Conservation (phyloP, 352 stramenopile genomes). For the Globisporangium nodosum region DNA sequence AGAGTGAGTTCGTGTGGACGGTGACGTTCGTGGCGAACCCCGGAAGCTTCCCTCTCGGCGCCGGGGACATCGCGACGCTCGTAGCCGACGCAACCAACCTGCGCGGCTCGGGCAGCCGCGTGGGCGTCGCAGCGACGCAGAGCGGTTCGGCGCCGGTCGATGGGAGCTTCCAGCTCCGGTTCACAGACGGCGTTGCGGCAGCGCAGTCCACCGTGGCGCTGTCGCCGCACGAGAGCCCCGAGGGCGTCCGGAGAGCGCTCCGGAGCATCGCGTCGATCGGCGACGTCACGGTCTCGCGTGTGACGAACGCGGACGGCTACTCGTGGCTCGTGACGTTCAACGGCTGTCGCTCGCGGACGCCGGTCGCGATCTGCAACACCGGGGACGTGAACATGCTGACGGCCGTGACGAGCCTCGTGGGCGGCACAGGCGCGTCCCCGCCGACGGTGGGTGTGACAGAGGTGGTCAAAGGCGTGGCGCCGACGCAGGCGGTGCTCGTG, state of each 20-base stretch:
- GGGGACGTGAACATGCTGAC: conserved; percentile 73
- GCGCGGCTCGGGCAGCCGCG: conserved; percentile 36
- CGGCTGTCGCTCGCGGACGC: conserved; percentile 58
- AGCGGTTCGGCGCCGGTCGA: conserved; percentile 55
- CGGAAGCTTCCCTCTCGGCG: conserved; percentile 86
- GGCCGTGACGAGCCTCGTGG: conserved; percentile 37
- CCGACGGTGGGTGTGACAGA: conserved; percentile 48
- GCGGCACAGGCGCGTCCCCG: conserved; percentile 25
- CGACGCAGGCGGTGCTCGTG: conserved; percentile 38
- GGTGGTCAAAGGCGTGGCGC: conserved; percentile 46
- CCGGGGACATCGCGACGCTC: conserved; percentile 54
- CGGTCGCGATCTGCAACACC: conserved; percentile 84
- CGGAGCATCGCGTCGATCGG: conserved; percentile 47
- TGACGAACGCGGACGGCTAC: conserved; percentile 65
- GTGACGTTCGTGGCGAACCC: conserved; percentile 93
- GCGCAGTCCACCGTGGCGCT: conserved; percentile 37
- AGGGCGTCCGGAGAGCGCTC: conserved; percentile 39
- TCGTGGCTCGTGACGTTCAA: conserved; percentile 90
- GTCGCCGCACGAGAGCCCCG: conserved; percentile 46
- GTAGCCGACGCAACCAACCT: conserved; percentile 34
- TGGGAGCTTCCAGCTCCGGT: conserved; percentile 52
- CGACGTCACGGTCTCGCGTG: conserved; percentile 54
- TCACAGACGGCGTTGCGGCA: conserved; percentile 21
- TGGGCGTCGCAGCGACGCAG: conserved; percentile 23
- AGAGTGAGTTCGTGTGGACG: conserved; percentile 91